Evolutionary conservation across 2,329 filamentous ascomycete species (phyloP), one percentile per base, ranked within the genome.

Genomic region (Diaporthe humulicola): DNA sequence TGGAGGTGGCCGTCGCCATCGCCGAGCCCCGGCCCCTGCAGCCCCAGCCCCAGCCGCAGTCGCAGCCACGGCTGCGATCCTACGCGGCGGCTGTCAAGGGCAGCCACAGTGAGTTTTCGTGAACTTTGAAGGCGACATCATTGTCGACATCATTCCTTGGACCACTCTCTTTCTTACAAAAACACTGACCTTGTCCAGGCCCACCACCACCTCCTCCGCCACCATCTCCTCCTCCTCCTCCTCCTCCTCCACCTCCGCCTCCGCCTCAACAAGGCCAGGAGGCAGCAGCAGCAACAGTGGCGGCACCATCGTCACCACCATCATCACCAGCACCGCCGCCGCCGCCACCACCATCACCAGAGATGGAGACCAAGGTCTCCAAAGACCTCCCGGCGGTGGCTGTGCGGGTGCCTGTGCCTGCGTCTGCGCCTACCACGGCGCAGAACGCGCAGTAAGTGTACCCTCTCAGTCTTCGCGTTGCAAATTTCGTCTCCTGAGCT

Each of bases 51-150:
- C n/a, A 57, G 50, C 66, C 42, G 45, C 64, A 54, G 22, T 48
- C 45, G 45, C 45, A 48, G 45, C 45, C 22, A 9, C 45, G 22
- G 4, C 48, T n/a, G n/a, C 57, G 70, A 12, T 54, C 57, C 17
- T 72, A 72, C 64, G 70, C 70, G 14, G 25, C 70, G 15, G 70
- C 70, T 33, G 17, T 72, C 12, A 64, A 52, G 57, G 70, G 70
- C 45, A 72, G 30, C 57, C n/a, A 25, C n/a, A 56, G 70, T 72
- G 64, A 54, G 70, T 54, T 40, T 19, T 6, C n/a, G 30, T 17
- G 6, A 14, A 14, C 19, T 14, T 22, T 22, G 14, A 14, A 9
- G 19, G 14, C 38, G 17, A 42, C 58, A 61, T 17, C n/a, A 45
- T 50, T 19, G 10, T 5, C 19, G n/a, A 40, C 17, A 45, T 42